Base-by-base conservation (phyloP, 768 basidiomycete genomes). In the Phallus indusiatus region DNA sequence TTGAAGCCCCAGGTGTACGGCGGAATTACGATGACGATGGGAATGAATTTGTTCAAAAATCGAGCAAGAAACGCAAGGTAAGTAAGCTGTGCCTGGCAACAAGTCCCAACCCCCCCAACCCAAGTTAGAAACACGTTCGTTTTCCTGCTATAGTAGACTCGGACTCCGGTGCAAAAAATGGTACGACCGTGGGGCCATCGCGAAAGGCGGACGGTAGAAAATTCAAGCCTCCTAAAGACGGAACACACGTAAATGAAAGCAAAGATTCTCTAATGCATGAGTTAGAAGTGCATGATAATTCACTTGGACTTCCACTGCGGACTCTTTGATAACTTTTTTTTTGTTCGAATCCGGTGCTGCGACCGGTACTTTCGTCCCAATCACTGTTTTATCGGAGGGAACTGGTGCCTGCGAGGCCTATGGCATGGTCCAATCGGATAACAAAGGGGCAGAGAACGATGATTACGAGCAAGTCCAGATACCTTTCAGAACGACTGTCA, bases 311-410 rank as follows among this genome's bases (percentile, higher is more conserved):
- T 17, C 85, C 82, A 9, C 69, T 80, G n/a, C 78, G 87, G 2
- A 62, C 78, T 7, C 72, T n/a, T 90, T 5, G 73, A 74, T 5
- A 75, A 78, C 24, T n/a, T 90, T 88, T 62, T 65, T 73, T 1
- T 74, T 89, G 50, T 88, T 85, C 65, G 83, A 89, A 56, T 73
- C 80, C 0, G 69, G 66, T 4, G 63, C 68, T 10, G n/a, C 28
- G 28, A 28, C 28, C 4, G 74, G 76, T 17, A 73, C 76, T 47
- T 67, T 85, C 63, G 71, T 84, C 0, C 73, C 79, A 1, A 73
- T 85, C 7, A 72, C 72, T 33, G 67, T 70, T 1, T 71, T 85
- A 47, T 59, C 34, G 48, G 66, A 71, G 35, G 73, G 76, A 5
- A 75, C 76, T 36, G 74, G 68, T 1, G 64, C 72, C 17, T 73